These are phyloP conservation scores for Leptographium procerum DNA, from an alignment of 2,329 filamentous ascomycete genomes.

Conservation along the genomic window DNA sequence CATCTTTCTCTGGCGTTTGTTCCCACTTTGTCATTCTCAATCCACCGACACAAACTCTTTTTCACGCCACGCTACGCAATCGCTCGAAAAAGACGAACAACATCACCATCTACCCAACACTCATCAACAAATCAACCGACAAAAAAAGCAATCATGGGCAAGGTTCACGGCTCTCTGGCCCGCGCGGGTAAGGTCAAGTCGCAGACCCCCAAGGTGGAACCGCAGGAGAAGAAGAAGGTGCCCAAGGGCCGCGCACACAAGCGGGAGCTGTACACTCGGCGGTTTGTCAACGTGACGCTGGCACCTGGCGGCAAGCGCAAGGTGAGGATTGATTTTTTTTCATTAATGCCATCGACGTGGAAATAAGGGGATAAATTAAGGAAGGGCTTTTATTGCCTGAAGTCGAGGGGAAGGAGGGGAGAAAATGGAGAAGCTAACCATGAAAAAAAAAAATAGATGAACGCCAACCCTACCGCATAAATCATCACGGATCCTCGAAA, in stretches of 20 bases:
- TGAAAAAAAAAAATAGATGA: slow-evolving; percentile 9
- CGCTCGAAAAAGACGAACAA: neutral
- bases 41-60: neutral
- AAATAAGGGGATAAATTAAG: no score
- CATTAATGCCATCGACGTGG: no score
- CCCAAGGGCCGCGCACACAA: slow-evolving; percentile 98
- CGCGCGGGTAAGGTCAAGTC: slow-evolving; percentile 84
- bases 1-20: neutral
- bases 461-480: slow-evolving; percentile 12
- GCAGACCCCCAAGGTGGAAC: slow-evolving; percentile 84
- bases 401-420: neutral
- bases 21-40: neutral
- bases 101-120: neutral
- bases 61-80: neutral
- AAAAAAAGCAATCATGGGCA: slow-evolving; percentile 11
- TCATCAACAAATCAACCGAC: neutral
- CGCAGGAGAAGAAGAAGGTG: slow-evolving; percentile 90
- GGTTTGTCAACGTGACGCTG: slow-evolving; percentile 95
- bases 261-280: slow-evolving; percentile 90
- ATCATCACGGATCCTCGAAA: neutral
- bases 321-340: slow-evolving; percentile 41
- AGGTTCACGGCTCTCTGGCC: slow-evolving; percentile 14
- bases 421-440: neutral
- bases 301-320: slow-evolving; percentile 90
- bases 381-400: no score